Evolutionary conservation across 257 asterid genomes (phyloP).

Genomic region (Solanum virginianum): DNA sequence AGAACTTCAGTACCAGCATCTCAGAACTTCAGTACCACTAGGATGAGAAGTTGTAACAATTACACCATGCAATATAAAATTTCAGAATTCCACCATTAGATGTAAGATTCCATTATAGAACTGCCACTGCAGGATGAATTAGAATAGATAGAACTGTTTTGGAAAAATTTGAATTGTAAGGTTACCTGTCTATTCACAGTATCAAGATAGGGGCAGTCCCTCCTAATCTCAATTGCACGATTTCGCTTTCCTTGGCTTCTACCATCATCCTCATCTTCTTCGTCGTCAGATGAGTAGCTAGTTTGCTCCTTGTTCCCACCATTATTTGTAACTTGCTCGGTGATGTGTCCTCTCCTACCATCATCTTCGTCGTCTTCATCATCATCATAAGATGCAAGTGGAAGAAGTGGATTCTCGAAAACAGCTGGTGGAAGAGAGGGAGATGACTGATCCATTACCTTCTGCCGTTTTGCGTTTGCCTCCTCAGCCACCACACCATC

Average conservation of each 20-base stretch:
- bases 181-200: slow-evolving; percentile 93
- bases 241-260: slow-evolving; percentile 27
- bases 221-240: slow-evolving; percentile 61
- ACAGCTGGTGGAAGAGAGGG: slow-evolving; percentile 12
- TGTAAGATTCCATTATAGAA: background rate
- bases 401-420: slow-evolving; percentile 62
- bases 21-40: background rate
- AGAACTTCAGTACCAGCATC: background rate
- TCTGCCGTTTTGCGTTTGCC: slow-evolving; percentile 42
- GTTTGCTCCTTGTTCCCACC: slow-evolving; percentile 9
- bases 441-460: slow-evolving; percentile 22
- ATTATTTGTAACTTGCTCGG: slow-evolving; percentile 1
- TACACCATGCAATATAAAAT: background rate
- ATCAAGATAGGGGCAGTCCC: slow-evolving; percentile 97
- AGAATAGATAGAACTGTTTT: background rate
- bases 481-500: slow-evolving; percentile 24
- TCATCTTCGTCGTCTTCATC: slow-evolving; percentile 58
- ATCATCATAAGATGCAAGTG: slow-evolving; percentile 61
- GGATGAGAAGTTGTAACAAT: background rate
- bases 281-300: slow-evolving; percentile 7
- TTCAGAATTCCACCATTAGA: background rate
- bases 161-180: background rate
- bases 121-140: background rate
- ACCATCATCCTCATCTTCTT: slow-evolving; percentile 32
- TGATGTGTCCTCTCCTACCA: slow-evolving; percentile 7